These are phyloP conservation scores for Fusarium sp. DNA, from an alignment of 2,329 filamentous ascomycete genomes.

Conservation along the genomic window DNA sequence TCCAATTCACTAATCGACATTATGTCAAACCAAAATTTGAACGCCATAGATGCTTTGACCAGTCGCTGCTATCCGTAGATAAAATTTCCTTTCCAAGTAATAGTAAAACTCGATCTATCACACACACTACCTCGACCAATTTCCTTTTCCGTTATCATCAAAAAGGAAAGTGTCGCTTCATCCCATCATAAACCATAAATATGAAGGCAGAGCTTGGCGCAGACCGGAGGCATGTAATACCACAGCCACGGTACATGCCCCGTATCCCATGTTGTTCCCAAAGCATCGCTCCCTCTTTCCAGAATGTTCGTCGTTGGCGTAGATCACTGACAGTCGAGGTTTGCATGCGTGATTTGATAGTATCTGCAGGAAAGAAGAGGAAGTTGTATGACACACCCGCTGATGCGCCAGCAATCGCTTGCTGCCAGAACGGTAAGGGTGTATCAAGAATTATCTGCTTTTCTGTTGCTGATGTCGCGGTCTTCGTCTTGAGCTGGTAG, in stretches of 20 bases:
- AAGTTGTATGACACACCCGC: conserved; percentile 98
- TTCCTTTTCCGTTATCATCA: conserved; percentile 30
- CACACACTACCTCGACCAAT: neutral
- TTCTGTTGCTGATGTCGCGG: conserved; percentile 52
- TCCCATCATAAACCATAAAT: conserved; percentile 91
- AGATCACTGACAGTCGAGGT: conserved; percentile 75
- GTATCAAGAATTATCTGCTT: conserved; percentile 55
- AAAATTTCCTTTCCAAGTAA: conserved; percentile 7
- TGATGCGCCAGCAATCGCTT: conserved; percentile 85
- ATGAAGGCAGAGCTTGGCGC: conserved; percentile 98
- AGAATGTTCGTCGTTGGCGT: conserved; percentile 72
- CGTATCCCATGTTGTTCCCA: conserved; percentile 85
- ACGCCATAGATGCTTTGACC: conserved; percentile 37
- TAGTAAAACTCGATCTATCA: neutral
- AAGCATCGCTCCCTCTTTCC: conserved; percentile 74
- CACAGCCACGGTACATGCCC: conserved; percentile 92
- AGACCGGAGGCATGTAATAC: conserved; percentile 87
- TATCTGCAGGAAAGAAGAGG: conserved; percentile 95
- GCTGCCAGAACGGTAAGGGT: conserved; percentile 82
- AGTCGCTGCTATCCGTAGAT: neutral
- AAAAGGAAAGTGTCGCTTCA: conserved; percentile 75
- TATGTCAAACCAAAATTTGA: conserved; percentile 8
- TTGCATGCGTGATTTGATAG: conserved; percentile 97
- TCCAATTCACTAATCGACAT: conserved; percentile 2
- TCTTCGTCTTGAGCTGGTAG: conserved; percentile 63